Evolutionary conservation across 768 basidiomycete genomes (phyloP).

Genomic region (Serendipita vermifera): DNA sequence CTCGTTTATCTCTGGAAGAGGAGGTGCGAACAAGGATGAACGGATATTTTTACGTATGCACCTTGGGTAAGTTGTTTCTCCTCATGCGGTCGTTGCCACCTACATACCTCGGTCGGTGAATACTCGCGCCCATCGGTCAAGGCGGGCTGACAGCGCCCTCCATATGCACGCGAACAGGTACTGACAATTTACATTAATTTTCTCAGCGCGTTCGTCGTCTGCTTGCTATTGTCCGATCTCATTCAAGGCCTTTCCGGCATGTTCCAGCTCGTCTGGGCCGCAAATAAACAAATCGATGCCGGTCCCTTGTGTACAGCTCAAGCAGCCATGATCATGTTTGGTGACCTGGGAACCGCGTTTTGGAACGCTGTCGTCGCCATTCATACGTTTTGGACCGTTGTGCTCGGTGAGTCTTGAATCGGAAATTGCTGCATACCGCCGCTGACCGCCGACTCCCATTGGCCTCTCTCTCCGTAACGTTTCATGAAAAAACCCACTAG

Average conservation of each 20-base stretch:
- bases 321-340: constrained; percentile 6
- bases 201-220: constrained; percentile 1
- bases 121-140: too few species aligned
- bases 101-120: too few species aligned
- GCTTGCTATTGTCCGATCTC: constrained; percentile 7
- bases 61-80: not conserved
- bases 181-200: not conserved
- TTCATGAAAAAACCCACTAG: too few species aligned
- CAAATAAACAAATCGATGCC: not conserved
- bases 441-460: too few species aligned
- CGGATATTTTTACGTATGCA: constrained; percentile 6
- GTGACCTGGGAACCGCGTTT: constrained; percentile 5
- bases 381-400: constrained; percentile 12
- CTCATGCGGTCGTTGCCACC: too few species aligned
- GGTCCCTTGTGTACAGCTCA: constrained; percentile 7
- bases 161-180: not conserved
- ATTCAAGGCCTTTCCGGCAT: constrained; percentile 9
- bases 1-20: not conserved
- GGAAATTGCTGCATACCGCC: too few species aligned
- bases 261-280: constrained; percentile 9
- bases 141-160: not conserved
- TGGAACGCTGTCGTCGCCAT: constrained; percentile 1
- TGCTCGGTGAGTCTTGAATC: constrained; percentile 1
- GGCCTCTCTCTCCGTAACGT: not conserved
- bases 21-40: constrained; percentile 3